phyloP scores from a whole-genome alignment of 1,139 yeast genomes.

The Pneumocystis carinii region DNA sequence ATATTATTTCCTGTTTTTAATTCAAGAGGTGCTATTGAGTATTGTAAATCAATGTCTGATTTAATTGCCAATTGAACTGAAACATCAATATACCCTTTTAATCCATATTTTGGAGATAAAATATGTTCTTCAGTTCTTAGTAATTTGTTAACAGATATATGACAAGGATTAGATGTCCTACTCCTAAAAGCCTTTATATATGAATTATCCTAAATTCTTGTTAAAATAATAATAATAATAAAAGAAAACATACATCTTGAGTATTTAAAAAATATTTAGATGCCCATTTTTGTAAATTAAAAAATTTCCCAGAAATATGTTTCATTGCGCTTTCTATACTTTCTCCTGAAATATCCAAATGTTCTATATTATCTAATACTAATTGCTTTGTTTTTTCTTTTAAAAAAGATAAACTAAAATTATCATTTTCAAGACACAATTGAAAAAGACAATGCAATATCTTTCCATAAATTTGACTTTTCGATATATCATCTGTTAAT shows the following conservation, averaged over 20 bases:
- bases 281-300: conserved; percentile 53
- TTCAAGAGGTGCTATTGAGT: conserved; percentile 48
- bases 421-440: conserved; percentile 36
- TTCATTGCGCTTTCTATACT: conserved; percentile 33
- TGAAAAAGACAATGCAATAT: conserved; percentile 72
- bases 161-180: conserved; percentile 1
- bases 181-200: neutral
- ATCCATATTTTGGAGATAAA: conserved; percentile 81
- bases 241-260: conserved; percentile 16
- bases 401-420: conserved; percentile 35
- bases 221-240: conserved; percentile 1
- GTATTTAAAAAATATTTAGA: conserved; percentile 27
- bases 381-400: conserved; percentile 32
- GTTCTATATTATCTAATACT: conserved; percentile 32
- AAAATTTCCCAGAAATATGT: conserved; percentile 39
- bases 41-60: conserved; percentile 19
- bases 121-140: conserved; percentile 80
- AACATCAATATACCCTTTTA: conserved; percentile 85
- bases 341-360: conserved; percentile 44
- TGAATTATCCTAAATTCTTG: neutral
- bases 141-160: conserved; percentile 40
- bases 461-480: conserved; percentile 58
- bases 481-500: conserved; percentile 40
- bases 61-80: conserved; percentile 48
- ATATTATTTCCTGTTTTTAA: conserved; percentile 61